phyloP scores from a whole-genome alignment of 2,329 filamentous ascomycete species.

The Phyllosticta paracitricarpa region DNA sequence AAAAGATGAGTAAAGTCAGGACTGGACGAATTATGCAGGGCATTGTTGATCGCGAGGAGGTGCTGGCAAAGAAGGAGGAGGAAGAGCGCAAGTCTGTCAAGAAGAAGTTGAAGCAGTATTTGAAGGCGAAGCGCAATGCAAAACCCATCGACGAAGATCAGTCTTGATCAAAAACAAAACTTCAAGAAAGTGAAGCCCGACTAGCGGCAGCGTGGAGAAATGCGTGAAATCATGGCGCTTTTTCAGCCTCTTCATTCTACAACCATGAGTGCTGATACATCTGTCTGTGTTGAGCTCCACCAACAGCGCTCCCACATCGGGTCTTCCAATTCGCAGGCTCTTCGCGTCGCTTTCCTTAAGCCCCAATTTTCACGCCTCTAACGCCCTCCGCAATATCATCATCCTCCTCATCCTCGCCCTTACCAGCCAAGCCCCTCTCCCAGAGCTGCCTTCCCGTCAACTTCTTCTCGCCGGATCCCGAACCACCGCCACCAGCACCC shows the following conservation, averaged over 20 bases:
- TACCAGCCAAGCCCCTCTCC: slow-evolving; percentile 45
- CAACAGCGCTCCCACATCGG: not conserved
- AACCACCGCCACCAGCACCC: not conserved
- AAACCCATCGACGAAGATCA: not conserved
- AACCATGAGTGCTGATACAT: too few relatives aligned
- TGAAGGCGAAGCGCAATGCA: not conserved
- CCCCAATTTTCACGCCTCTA: slow-evolving; percentile 36
- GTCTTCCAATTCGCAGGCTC: not conserved
- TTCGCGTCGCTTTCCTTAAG: slow-evolving; percentile 23
- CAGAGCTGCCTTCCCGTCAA: slow-evolving; percentile 52
- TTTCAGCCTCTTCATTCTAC: too few relatives aligned
- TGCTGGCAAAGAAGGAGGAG: slow-evolving; percentile 31
- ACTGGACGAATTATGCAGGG: slow-evolving; percentile 32
- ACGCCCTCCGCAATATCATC: slow-evolving; percentile 41
- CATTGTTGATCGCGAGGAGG: slow-evolving; percentile 40
- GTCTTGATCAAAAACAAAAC: not conserved
- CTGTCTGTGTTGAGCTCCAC: not conserved
- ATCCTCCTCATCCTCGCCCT: slow-evolving; percentile 59
- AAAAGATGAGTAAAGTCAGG: slow-evolving; percentile 15
- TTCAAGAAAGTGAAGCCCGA: too few relatives aligned
- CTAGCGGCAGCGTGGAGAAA: too few relatives aligned
- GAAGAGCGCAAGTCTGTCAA: not conserved
- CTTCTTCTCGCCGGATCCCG: slow-evolving; percentile 62
- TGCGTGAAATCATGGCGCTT: too few relatives aligned
- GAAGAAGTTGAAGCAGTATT: not conserved